phyloP scores from a whole-genome alignment of 352 stramenopile genomes.

The Aphanomyces euteiches region DNA sequence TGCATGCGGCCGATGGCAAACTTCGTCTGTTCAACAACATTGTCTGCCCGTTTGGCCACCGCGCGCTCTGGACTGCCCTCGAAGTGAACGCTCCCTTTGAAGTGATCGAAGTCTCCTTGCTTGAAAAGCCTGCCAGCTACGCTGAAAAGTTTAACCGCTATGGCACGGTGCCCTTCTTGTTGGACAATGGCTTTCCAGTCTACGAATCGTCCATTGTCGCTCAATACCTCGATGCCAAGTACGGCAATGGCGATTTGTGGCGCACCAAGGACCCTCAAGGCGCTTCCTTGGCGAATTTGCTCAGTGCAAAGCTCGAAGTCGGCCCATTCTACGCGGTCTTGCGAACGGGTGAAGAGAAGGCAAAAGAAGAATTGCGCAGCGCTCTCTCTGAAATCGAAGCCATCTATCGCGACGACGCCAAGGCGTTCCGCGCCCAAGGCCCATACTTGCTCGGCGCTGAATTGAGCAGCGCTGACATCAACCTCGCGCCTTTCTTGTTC shows the following conservation, averaged over 20 bases:
- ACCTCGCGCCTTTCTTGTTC: constrained; percentile 22
- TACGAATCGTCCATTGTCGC: constrained; percentile 27
- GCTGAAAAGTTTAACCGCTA: constrained; percentile 25
- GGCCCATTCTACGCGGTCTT: constrained; percentile 8
- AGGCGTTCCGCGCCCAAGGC: constrained; percentile 8
- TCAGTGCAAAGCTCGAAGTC: constrained; percentile 11
- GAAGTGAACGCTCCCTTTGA: constrained; percentile 23
- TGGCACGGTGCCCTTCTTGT: constrained; percentile 14
- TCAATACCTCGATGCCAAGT: constrained; percentile 27
- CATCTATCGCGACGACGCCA: constrained; percentile 17
- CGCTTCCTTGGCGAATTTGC: neutral
- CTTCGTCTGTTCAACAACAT: constrained; percentile 7
- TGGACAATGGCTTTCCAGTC: constrained; percentile 14
- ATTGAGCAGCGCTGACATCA: constrained; percentile 15
- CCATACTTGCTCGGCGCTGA: constrained; percentile 4
- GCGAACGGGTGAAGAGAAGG: constrained; percentile 11
- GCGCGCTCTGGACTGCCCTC: neutral
- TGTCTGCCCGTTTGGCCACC: neutral
- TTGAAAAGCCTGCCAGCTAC: constrained; percentile 21
- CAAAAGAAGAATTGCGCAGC: constrained; percentile 5
- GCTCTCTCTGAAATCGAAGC: constrained; percentile 4
- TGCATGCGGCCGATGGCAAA: neutral
- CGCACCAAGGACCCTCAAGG: neutral
- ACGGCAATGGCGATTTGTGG: constrained; percentile 12
- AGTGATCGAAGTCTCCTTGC: constrained; percentile 18